Evolutionary conservation across 331 rosid species (phyloP).

Genomic region (Quercus tomentella): DNA sequence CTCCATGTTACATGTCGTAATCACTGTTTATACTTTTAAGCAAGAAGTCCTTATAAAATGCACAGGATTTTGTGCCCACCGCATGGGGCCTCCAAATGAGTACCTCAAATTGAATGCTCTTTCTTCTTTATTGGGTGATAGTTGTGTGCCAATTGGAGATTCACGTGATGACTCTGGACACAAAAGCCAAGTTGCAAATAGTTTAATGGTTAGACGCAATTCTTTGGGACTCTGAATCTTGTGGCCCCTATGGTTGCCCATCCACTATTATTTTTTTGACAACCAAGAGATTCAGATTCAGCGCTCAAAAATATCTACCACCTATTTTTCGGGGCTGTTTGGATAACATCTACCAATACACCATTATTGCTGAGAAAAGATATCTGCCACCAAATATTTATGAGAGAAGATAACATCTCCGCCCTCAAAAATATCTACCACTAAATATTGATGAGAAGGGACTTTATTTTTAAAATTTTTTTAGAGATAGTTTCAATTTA

Average conservation of each 20-base stretch:
- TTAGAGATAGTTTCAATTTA: too few species aligned
- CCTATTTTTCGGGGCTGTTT: too few species aligned
- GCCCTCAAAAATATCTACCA: too few species aligned
- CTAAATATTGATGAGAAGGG: too few species aligned
- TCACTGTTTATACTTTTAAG: background rate
- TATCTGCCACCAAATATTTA: too few species aligned
- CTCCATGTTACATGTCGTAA: background rate
- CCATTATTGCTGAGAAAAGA: too few species aligned
- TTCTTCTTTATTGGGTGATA: background rate
- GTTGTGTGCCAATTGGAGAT: background rate
- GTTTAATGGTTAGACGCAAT: background rate
- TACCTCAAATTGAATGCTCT: background rate
- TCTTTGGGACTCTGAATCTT: too few species aligned
- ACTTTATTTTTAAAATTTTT: too few species aligned
- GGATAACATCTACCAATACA: too few species aligned
- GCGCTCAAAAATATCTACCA: conserved; percentile 1
- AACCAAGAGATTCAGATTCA: background rate
- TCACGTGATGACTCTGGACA: background rate
- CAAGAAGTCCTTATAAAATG: background rate
- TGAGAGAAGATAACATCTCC: too few species aligned
- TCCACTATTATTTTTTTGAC: conserved; percentile 4
- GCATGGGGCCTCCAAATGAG: background rate
- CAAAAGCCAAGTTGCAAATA: background rate
- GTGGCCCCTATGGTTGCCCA: conserved; percentile 4
- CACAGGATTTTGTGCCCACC: background rate